Percentiles rank a stretch among this genome's conserved stretches.
phyloP scores from a whole-genome alignment of 2,329 filamentous ascomycete genomes.

The Pseudocercospora crystallina region DNA sequence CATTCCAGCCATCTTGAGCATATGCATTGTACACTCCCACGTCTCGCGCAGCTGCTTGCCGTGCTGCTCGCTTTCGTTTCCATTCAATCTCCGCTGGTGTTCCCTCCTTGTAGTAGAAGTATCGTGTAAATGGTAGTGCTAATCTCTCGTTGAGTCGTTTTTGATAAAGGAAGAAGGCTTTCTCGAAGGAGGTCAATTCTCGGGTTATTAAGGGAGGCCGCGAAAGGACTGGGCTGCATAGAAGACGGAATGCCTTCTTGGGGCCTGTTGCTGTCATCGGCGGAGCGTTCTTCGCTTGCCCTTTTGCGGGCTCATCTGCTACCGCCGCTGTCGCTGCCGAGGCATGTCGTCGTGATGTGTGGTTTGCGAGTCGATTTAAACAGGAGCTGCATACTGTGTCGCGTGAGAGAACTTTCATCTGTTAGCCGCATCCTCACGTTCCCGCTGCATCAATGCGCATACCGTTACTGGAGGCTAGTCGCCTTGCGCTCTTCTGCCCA shows the following conservation, averaged over 20 bases:
- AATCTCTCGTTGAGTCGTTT: constrained; percentile 93
- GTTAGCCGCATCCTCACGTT: constrained; percentile 2
- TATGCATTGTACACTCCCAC: constrained; percentile 81
- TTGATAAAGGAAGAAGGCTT: constrained; percentile 94
- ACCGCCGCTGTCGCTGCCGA: constrained; percentile 40
- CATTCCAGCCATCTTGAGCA: constrained; percentile 77
- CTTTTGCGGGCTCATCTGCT: constrained; percentile 23
- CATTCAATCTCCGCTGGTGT: constrained; percentile 84
- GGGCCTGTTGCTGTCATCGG: constrained; percentile 50
- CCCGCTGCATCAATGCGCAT: constrained; percentile 1
- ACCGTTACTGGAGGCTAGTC: constrained; percentile 43
- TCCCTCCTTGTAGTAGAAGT: constrained; percentile 93
- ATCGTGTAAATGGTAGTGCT: constrained; percentile 79
- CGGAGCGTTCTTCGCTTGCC: constrained; percentile 32
- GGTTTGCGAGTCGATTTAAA: constrained; percentile 40
- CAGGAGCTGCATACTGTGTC: constrained; percentile 49
- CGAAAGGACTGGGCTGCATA: constrained; percentile 76
- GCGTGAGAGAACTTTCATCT: constrained; percentile 35
- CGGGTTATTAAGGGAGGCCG: constrained; percentile 85
- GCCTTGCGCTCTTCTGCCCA: constrained; percentile 46
- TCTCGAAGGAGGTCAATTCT: constrained; percentile 81
- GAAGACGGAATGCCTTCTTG: constrained; percentile 45
- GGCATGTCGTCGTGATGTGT: constrained; percentile 35
- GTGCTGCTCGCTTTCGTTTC: constrained; percentile 79
- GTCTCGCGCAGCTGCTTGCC: constrained; percentile 74